These are phyloP conservation scores for Chlamydomonas applanata DNA, from an alignment of 139 green algal genomes.

Conservation along the genomic window DNA sequence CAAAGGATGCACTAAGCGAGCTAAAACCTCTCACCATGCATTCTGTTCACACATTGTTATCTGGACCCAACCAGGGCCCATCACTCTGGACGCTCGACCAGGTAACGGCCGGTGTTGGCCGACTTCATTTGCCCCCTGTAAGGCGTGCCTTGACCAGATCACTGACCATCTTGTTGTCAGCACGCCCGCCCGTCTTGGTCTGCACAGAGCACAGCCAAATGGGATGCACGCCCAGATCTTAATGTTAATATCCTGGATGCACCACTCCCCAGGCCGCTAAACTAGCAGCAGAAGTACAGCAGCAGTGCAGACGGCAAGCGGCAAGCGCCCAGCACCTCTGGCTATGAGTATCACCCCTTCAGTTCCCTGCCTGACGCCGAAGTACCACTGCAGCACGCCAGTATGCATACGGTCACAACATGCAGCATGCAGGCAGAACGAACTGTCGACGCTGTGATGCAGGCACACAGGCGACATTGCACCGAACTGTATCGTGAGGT, in stretches of 20 bases:
- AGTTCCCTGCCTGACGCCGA: not conserved
- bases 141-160: conserved; percentile 36
- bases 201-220: not conserved
- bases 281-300: too few relatives aligned
- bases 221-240: not conserved
- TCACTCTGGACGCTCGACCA: too few relatives aligned
- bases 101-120: too few relatives aligned
- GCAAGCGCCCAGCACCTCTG: too few relatives aligned
- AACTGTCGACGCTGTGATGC: not conserved
- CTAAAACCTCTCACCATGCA: too few relatives aligned
- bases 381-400: not conserved
- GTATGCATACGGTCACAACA: not conserved
- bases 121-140: too few relatives aligned
- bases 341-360: not conserved
- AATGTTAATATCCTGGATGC: not conserved
- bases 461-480: not conserved
- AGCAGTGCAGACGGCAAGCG: too few relatives aligned
- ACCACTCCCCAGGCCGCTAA: too few relatives aligned
- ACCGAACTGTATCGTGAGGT: too few relatives aligned
- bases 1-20: too few relatives aligned
- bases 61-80: too few relatives aligned
- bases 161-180: conserved; percentile 44
- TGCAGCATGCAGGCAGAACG: not conserved
- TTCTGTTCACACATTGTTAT: too few relatives aligned
- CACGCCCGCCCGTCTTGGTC: conserved; percentile 23